Evolutionary conservation across 2,329 filamentous ascomycete species (phyloP).

Genomic region (Metarhizium guizhouense): DNA sequence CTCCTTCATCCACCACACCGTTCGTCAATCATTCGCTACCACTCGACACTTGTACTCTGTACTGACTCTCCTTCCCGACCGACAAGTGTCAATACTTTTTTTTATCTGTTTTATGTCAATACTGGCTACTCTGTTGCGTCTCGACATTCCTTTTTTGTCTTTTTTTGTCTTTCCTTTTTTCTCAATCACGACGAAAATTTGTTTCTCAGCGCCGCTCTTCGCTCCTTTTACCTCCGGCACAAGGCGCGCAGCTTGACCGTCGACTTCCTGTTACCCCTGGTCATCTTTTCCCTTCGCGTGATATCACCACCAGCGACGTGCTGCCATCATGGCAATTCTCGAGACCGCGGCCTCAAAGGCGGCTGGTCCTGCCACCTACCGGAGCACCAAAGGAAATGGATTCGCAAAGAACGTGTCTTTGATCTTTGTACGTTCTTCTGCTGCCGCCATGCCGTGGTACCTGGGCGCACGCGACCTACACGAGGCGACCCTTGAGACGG

Average conservation of each 20-base stretch:
- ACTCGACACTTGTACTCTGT: not conserved
- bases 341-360: conserved; percentile 8
- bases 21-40: not conserved
- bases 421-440: conserved; percentile 10
- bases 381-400: conserved; percentile 5
- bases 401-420: conserved; percentile 14
- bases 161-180: not conserved
- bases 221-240: not conserved
- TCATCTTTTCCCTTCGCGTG: not conserved
- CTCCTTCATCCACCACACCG: not conserved
- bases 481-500: not conserved
- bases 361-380: conserved; percentile 3
- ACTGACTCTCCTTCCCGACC: not conserved
- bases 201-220: not conserved
- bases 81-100: not conserved
- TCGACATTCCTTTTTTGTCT: conserved; percentile 2
- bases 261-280: not conserved
- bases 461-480: not conserved
- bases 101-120: not conserved
- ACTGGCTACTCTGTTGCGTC: not conserved
- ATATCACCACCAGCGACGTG: not conserved
- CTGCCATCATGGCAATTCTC: conserved; percentile 12
- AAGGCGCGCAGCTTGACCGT: conserved; percentile 1
- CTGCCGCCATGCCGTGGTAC: not conserved
- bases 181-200: not conserved